Conservation (phyloP, 2,329 filamentous ascomycete species). For the Botrytis deweyae region DNA sequence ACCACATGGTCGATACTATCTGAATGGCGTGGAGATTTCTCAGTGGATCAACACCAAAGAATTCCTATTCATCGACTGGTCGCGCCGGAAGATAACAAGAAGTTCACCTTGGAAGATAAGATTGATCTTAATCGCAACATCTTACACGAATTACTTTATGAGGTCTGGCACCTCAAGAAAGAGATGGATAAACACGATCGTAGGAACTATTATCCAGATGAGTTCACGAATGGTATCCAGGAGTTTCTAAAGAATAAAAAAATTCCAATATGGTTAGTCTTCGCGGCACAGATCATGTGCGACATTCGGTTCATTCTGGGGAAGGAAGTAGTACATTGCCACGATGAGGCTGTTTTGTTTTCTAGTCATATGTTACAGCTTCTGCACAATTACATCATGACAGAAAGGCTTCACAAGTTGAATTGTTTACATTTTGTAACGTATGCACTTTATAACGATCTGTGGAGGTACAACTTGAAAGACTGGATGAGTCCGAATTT, state of each 20-base stretch:
- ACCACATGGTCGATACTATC: background rate
- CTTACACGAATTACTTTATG: background rate
- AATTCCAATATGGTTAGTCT: slow-evolving; percentile 35
- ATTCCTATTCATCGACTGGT: background rate
- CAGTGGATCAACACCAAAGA: background rate
- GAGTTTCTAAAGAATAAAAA: slow-evolving; percentile 28
- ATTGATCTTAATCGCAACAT: background rate
- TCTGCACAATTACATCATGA: fast-evolving
- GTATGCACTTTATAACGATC: background rate
- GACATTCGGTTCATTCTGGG: slow-evolving; percentile 40
- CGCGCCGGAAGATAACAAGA: background rate
- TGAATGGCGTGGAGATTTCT: background rate
- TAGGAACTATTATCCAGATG: slow-evolving; percentile 32
- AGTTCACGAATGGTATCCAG: slow-evolving; percentile 36
- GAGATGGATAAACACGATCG: fast-evolving
- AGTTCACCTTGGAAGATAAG: background rate
- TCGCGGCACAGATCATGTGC: slow-evolving; percentile 38
- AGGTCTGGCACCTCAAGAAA: background rate
- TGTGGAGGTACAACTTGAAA: background rate
- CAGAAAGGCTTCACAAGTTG: too few species aligned
- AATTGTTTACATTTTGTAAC: fast-evolving
- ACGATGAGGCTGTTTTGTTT: slow-evolving; percentile 13
- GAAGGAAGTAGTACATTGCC: slow-evolving; percentile 23
- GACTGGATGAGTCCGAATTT: background rate
- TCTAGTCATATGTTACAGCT: background rate